Percentiles rank a stretch among this genome's conserved stretches.
phyloP scores from a whole-genome alignment of 495 filamentous ascomycete genomes.

The Staphylotrichum longicolle region DNA sequence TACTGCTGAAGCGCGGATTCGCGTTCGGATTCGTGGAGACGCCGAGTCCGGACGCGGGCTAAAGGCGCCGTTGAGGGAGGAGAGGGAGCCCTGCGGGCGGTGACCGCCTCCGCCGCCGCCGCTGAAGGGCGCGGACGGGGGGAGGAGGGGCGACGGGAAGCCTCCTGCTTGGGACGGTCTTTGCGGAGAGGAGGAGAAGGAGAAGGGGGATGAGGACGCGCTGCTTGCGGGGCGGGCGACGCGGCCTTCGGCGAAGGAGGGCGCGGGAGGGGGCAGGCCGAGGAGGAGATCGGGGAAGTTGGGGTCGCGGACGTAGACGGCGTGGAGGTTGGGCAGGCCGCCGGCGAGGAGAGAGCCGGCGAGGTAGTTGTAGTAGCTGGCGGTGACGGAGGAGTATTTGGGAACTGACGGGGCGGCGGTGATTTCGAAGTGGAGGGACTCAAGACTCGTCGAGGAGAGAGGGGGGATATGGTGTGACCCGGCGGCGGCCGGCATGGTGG shows the following conservation, averaged over 20 bases:
- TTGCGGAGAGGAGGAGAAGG: slow-evolving; percentile 26
- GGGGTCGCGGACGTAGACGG: slow-evolving; percentile 82
- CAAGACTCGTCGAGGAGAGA: slow-evolving; percentile 63
- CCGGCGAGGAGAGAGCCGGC: slow-evolving; percentile 73
- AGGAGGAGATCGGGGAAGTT: slow-evolving; percentile 70
- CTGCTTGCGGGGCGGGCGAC: slow-evolving; percentile 41
- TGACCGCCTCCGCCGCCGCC: slow-evolving; percentile 6
- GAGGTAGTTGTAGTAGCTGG: slow-evolving; percentile 84
- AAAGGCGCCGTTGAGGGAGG: slow-evolving; percentile 18
- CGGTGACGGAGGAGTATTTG: slow-evolving; percentile 57
- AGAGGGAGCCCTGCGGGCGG: slow-evolving; percentile 23
- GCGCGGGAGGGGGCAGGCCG: slow-evolving; percentile 61
- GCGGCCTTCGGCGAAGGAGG: slow-evolving; percentile 46
- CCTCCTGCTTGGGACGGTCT: slow-evolving; percentile 1
- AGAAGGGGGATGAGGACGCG: slow-evolving; percentile 23
- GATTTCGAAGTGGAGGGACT: slow-evolving; percentile 79
- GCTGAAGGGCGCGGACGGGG: slow-evolving; percentile 18
- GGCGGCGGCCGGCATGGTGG: slow-evolving; percentile 58
- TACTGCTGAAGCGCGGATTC: slow-evolving; percentile 47
- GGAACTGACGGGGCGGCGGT: slow-evolving; percentile 54
- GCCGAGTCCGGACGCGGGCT: not conserved
- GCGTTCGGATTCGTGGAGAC: slow-evolving; percentile 16
- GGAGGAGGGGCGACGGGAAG: not conserved
- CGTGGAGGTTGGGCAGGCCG: slow-evolving; percentile 65
- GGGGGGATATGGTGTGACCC: slow-evolving; percentile 54